phyloP scores from a whole-genome alignment of 148 eudicot genomes.

The Rhododendron williamsianum region DNA sequence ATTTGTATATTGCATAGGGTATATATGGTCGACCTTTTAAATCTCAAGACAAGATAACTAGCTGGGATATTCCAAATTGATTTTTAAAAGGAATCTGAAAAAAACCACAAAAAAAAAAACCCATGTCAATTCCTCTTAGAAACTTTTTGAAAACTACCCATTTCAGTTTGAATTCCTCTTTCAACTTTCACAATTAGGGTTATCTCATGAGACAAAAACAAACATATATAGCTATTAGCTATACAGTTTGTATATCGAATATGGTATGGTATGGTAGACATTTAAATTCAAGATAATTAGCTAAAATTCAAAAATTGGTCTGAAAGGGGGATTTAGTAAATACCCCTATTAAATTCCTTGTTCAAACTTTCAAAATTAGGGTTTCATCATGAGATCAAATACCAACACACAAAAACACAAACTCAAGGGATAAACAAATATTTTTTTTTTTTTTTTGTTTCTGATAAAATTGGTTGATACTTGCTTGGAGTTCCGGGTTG shows the following conservation, averaged over 20 bases:
- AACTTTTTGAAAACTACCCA: not conserved
- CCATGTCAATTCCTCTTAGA: not conserved
- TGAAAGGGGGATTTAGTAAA: not conserved
- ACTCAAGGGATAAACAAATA: not conserved
- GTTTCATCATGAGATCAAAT: not conserved
- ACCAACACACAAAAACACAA: not conserved
- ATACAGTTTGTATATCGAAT: not conserved
- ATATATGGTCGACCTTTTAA: not conserved
- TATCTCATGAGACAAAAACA: not conserved
- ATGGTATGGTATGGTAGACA: not conserved
- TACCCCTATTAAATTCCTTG: not conserved
- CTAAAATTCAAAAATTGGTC: not conserved
- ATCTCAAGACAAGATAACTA: not conserved
- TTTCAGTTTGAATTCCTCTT: not conserved
- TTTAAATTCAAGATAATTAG: not conserved
- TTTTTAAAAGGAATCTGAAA: not conserved
- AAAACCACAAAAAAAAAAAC: not conserved
- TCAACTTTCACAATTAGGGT: not conserved
- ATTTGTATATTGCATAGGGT: not conserved
- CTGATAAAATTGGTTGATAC: conserved; percentile 12
- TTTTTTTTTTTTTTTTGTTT: not conserved
- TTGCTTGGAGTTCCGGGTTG: conserved; percentile 48
- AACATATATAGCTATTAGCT: not conserved
- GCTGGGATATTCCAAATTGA: not conserved
- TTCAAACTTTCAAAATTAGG: not conserved